Evolutionary conservation across 805 yeast species (phyloP).

Genomic region (Hanseniaspora pseudoguilliermondii): DNA sequence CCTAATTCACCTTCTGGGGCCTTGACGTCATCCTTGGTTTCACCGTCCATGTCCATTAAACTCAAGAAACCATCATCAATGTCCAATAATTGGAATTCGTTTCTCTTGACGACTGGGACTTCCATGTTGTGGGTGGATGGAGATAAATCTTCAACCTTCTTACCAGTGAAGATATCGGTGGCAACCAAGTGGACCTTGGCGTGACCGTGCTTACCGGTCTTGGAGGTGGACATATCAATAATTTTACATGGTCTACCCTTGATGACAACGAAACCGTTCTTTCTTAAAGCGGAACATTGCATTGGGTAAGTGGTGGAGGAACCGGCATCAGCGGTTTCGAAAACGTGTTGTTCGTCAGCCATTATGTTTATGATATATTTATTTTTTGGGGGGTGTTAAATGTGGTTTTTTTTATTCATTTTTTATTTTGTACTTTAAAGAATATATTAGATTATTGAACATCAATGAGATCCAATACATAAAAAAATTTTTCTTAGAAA

Average conservation of each 20-base stretch:
- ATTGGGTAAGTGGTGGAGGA: conserved; percentile 96
- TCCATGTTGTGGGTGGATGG: conserved; percentile 99
- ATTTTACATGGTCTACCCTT: conserved; percentile 99
- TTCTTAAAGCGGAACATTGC: conserved; percentile 99
- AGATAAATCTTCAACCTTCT: conserved; percentile 98
- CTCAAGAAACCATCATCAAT: conserved; percentile 96
- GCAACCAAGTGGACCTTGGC: conserved; percentile 99
- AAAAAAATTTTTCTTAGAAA: no score
- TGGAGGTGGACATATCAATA: conserved; percentile 99
- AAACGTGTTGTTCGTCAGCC: conserved; percentile 60
- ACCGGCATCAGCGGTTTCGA: conserved; percentile 98
- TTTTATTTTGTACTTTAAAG: no score
- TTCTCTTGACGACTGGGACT: conserved; percentile 94
- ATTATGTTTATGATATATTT: conserved; percentile 14
- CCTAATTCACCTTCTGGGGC: conserved; percentile 97
- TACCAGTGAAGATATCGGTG: conserved; percentile 95
- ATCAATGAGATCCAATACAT: no score
- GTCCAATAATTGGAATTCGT: conserved; percentile 93
- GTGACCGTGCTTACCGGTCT: conserved; percentile 99
- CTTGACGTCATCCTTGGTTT: conserved; percentile 97
- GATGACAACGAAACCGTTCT: conserved; percentile 98
- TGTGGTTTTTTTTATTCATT: no score
- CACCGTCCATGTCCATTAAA: conserved; percentile 94
- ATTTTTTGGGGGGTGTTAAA: no score
- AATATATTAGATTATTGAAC: no score